Evolutionary conservation across 768 basidiomycete genomes (phyloP), one percentile per base, ranked within the genome.

Genomic region (Neoboletus magnificus): DNA sequence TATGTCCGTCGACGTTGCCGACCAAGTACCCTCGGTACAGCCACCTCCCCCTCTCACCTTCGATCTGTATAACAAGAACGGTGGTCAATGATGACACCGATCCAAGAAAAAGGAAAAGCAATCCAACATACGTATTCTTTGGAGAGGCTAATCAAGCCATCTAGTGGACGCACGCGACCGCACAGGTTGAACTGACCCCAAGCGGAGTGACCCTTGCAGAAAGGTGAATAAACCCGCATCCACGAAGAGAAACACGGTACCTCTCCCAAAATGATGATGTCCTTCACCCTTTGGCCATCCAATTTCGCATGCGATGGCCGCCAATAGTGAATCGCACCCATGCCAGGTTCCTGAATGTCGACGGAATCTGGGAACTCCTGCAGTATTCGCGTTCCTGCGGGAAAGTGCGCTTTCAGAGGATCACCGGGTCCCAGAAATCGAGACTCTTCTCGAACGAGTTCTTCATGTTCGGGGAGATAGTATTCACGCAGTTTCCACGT

Each of bases 401-500:
- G 86, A 56, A 90, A 77, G 65, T 82, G 80, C 0, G 84, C 86
- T 33, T 77, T 77, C 29, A 88, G 69, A 1, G 87, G 81, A 59
- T 88, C 82, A 0, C 89, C 90, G 0, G 77, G 63, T 29, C 77
- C 73, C 16, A 90, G 59, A 12, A 82, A 77, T 33, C 46, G 55
- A 25, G 40, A 23, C n/a, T 48, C 48, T 7, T 59, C 48, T 32
- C 27, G 11, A 35, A 4, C 5, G 35, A 23, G 23, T 53, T 70
- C 70, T 11, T 59, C 54, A 44, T 73, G 73, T 27, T 69, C 73
- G 5, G 76, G 43, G 15, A 89, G 73, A 62, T 90, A 83, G 62
- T 91, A 83, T 69, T 93, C 91, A 35, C 83, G 82, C 41, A 97
- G 73, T 64, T 85, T 87, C 93, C 93, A 96, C 0, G 92, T 92